phyloP scores from a whole-genome alignment of 495 filamentous ascomycete genomes.

The Talaromyces borbonicus region DNA sequence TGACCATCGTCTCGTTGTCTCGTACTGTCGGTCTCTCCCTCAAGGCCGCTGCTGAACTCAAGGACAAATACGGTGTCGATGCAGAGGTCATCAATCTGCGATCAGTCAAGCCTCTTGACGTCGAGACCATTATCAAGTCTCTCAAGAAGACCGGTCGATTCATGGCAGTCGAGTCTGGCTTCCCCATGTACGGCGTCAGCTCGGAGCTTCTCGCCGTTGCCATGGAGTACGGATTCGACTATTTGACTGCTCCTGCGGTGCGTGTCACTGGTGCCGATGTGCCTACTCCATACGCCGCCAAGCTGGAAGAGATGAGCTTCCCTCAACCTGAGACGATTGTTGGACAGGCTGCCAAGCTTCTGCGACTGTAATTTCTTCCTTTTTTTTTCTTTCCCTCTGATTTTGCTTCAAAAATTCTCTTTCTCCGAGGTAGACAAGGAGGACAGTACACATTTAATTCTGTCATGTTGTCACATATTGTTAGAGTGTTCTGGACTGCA shows the following conservation, averaged over 20 bases:
- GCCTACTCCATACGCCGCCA: conserved; percentile 82
- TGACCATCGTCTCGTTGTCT: conserved; percentile 90
- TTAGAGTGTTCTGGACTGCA: conserved; percentile 4
- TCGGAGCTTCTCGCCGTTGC: conserved; percentile 87
- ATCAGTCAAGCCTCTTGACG: conserved; percentile 90
- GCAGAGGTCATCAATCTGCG: conserved; percentile 96
- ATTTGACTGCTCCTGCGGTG: conserved; percentile 85
- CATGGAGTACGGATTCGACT: conserved; percentile 98
- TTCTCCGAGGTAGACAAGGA: background rate
- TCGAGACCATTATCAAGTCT: conserved; percentile 88
- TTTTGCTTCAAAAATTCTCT: background rate
- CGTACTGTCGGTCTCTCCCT: conserved; percentile 92
- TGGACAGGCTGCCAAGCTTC: conserved; percentile 70
- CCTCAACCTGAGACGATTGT: conserved; percentile 77
- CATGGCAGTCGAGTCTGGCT: conserved; percentile 89
- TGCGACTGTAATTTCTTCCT: conserved; percentile 48
- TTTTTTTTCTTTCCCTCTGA: too few species aligned
- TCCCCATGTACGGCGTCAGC: conserved; percentile 85
- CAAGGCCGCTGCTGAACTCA: conserved; percentile 74
- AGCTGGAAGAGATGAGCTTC: conserved; percentile 87
- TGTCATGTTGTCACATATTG: conserved; percentile 8
- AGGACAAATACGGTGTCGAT: conserved; percentile 93
- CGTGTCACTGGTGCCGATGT: conserved; percentile 94
- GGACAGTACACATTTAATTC: conserved; percentile 4
- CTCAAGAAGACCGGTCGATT: conserved; percentile 96